phyloP scores from a whole-genome alignment of 208 protist genomes.

The Trypanosoma brucei region DNA sequence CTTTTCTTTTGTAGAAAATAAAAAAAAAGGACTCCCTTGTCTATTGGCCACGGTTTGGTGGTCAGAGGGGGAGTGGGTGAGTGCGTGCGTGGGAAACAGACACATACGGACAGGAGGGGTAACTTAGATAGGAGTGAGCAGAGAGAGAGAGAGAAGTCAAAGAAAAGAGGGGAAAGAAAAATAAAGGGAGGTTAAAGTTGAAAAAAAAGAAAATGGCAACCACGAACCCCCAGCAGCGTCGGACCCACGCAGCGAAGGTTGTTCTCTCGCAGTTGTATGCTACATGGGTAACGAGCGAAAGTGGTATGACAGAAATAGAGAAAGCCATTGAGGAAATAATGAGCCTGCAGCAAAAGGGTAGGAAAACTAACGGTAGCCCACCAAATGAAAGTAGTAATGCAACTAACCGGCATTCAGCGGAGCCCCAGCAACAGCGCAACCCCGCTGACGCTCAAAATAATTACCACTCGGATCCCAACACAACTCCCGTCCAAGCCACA shows the following conservation, averaged over 20 bases:
- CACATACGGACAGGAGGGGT: too few relatives aligned
- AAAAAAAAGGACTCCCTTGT: too few relatives aligned
- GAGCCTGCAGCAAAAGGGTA: conserved; percentile 1
- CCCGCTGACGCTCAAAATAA: conserved; percentile 6
- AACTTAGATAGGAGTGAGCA: too few relatives aligned
- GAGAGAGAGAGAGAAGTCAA: too few relatives aligned
- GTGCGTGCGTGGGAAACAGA: too few relatives aligned
- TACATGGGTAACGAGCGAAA: conserved; percentile 59
- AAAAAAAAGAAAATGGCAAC: background rate
- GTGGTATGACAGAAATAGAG: conserved; percentile 42
- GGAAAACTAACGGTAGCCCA: background rate
- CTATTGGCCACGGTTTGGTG: too few relatives aligned
- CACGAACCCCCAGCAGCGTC: conserved; percentile 24
- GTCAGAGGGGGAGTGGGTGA: too few relatives aligned
- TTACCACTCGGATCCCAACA: conserved; percentile 19
- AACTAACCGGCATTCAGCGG: background rate
- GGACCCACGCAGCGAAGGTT: conserved; percentile 50
- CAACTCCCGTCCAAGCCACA: background rate
- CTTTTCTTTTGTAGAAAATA: too few relatives aligned
- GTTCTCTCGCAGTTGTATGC: conserved; percentile 72
- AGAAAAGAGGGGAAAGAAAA: too few relatives aligned
- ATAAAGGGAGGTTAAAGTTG: background rate
- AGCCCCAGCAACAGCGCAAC: conserved; percentile 1
- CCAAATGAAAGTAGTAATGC: background rate
- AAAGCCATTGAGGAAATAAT: conserved; percentile 41